Evolutionary conservation across 805 yeast species (phyloP).

Genomic region (Starmerella riodocensis): DNA sequence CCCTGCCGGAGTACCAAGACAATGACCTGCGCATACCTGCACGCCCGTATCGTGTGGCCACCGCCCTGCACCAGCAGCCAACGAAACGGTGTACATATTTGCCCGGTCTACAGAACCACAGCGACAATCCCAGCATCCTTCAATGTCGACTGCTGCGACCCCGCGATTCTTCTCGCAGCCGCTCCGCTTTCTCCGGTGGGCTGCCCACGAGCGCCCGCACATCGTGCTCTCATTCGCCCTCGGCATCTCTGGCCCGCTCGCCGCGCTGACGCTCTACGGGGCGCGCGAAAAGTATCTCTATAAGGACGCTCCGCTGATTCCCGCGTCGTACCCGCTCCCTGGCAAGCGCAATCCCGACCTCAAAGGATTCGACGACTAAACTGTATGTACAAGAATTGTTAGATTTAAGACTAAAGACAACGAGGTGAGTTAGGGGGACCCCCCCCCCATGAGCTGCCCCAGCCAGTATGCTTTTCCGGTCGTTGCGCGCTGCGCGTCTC

Average conservation of each 20-base stretch:
- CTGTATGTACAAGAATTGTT: not conserved
- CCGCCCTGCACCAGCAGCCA: no score
- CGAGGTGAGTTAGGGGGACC: no score
- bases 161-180: constrained; percentile 29
- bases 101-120: no score
- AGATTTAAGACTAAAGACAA: not conserved
- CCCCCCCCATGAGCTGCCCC: no score
- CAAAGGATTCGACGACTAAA: constrained; percentile 28
- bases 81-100: no score
- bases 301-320: constrained; percentile 53
- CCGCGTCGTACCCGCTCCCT: constrained; percentile 34
- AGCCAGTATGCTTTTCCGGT: no score
- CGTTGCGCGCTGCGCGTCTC: constrained; percentile 2
- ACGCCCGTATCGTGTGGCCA: no score
- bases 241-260: constrained; percentile 56
- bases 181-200: constrained; percentile 39
- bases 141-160: constrained; percentile 14
- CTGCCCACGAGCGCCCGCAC: constrained; percentile 66
- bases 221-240: constrained; percentile 50
- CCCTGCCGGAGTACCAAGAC: no score
- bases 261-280: constrained; percentile 48
- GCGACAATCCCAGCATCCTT: no score
- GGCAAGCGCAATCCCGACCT: constrained; percentile 22
- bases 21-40: no score
- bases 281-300: constrained; percentile 56